Percentiles rank a stretch among this genome's conserved stretches.
Evolutionary conservation across 352 stramenopile genomes (phyloP).

Genomic region (Stramenopiles sp.): DNA sequence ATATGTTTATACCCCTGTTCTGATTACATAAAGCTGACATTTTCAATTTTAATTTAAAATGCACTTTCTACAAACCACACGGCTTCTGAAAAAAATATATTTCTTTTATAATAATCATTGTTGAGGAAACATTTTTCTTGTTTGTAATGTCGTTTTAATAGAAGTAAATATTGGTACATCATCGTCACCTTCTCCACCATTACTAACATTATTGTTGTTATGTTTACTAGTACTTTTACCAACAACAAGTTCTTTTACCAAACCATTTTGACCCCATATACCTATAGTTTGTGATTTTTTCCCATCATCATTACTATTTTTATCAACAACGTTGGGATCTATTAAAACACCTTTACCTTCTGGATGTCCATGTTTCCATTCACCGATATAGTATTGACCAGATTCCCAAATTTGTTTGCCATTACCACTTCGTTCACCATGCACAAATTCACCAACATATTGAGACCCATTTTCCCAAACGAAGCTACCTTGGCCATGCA

Average conservation of each 20-base stretch:
- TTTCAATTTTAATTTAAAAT: no score
- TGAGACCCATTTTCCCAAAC: background rate
- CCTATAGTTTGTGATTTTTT: background rate
- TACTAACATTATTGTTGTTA: background rate
- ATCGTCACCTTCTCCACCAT: background rate
- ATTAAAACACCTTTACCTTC: background rate
- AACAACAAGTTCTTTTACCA: background rate
- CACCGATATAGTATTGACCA: background rate
- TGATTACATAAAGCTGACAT: no score
- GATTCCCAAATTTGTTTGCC: background rate
- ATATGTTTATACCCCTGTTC: no score
- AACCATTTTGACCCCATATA: background rate
- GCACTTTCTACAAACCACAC: no score
- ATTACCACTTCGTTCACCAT: background rate
- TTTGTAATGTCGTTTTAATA: background rate
- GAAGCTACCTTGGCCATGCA: background rate
- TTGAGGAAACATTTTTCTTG: background rate
- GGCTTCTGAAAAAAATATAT: no score
- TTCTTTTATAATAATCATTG: no score
- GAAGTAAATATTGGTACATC: background rate
- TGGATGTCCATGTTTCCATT: background rate
- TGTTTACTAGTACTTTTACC: no score
- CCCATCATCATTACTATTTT: background rate
- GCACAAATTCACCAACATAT: background rate
- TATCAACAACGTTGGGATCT: background rate